Evolutionary conservation across 2,329 filamentous ascomycete species (phyloP), one percentile per base, ranked within the genome.

Genomic region (Cephalotrichum gorgonifer): DNA sequence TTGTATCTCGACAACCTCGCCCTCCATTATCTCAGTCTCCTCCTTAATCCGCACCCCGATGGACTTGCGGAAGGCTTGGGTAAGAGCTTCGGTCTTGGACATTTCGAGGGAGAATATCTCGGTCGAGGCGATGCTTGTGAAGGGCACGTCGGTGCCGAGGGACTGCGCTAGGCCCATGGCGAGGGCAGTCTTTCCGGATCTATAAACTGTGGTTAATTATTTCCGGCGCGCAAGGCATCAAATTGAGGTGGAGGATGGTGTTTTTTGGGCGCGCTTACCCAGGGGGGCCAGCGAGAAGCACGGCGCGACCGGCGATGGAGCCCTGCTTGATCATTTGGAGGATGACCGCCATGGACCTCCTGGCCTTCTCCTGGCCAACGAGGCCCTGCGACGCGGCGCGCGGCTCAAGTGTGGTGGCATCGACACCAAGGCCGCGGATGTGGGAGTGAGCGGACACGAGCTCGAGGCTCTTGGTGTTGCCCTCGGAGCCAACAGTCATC

Each of bases 31-130:
- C 66, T 98, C 93, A 60, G 88, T 96, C 73, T 98, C 93, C 65
- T 98, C 93, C 68, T 95, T 96, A 72, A 98, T 98, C 54, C 93
- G 81, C 52, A 98, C 93, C 48, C 91, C 93, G 59, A 98, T 98
- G 38, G 89, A 96, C 67, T 96, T 97, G 60, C 93, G 85, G 73
- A 98, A 97, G n/a, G 93, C 91, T 68, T 98, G 93, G 49, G 91
- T 96, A 31, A 98, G 81, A 46, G 93, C 91, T 69, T 98, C 93
- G 33, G 93, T 98, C 74, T 98, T 98, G 59, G 89, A 95, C 91
- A 98, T 97, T 69, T 98, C 93, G 62, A 97, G 79, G 25, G 90
- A 96, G 72, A 96, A 98, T 61, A 98, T 96, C 67, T 98, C 93
- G 51, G 90, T 95, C 14, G 90, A 89, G 41, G 93, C 88, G 54